Base-by-base conservation (phyloP, 805 yeast genomes). In the Ogataea ganodermae region DNA sequence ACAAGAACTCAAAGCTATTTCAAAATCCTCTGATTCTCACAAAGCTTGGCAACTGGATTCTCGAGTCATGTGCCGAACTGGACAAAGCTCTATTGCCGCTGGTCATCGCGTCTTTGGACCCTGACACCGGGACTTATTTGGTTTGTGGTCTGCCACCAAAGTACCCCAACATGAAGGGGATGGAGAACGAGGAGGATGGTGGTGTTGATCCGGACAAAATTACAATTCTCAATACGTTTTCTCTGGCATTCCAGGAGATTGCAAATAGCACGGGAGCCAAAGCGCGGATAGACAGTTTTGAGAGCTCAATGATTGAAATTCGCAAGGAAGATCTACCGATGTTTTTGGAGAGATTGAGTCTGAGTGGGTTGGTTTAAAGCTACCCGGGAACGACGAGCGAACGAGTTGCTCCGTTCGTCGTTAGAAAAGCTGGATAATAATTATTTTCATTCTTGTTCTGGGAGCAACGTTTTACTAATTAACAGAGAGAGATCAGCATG, bases 221-320 rank as follows among this genome's bases (percentile, higher is more conserved):
- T 26, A 76, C 83, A 0, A 67, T 83, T 28, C 69, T 84, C 42
- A 92, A 94, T 62, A 84, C 89, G 6, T 94, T 94, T 62, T 91
- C 96, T 38, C 80, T 85, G 48, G 96, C 96, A 28, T 94, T 94
- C 66, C 97, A 89, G 65, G 86, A 84, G 54, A 88, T 91, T 22
- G 94, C 97, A 1, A 76, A 75, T 37, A 79, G 80, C 17, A 86
- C 96, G 5, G 92, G 90, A 35, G 97, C 97, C 2, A 83, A 86
- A 57, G 90, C 90, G 16, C 78, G 92, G 59, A 86, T 94, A 52
- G 98, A 94, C 65, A 89, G 96, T 60, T 94, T 94, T 68, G 98
- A 94, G 63, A 87, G 96, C 53, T 83, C 97, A 3, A 88, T 94
- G 18, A 89, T 94, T 36, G 97, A 94, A 68, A 83, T 94, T 35